phyloP scores from a whole-genome alignment of 768 basidiomycete species.

The Auricularia heimuer region DNA sequence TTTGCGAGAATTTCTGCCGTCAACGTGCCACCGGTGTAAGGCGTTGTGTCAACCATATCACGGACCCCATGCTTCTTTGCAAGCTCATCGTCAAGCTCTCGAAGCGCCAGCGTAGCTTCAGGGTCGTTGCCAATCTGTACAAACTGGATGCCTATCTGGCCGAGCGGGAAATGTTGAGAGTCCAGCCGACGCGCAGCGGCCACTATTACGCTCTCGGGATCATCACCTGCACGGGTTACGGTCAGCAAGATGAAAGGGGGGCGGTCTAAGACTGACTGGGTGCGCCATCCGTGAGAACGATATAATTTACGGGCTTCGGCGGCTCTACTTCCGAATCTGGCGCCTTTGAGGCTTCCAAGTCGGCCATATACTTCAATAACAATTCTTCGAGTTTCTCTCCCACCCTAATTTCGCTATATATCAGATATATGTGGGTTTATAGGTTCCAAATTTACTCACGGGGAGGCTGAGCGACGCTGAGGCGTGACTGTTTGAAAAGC shows the following conservation, averaged over 20 bases:
- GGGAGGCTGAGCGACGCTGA: constrained; percentile 28
- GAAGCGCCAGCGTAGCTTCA: constrained; percentile 29
- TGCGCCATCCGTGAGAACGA: constrained; percentile 56
- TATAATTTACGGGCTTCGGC: constrained; percentile 48
- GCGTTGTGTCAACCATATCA: constrained; percentile 68
- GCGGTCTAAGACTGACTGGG: constrained; percentile 33
- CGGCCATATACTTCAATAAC: constrained; percentile 28
- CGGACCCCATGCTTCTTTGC: constrained; percentile 24
- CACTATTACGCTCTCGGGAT: constrained; percentile 39
- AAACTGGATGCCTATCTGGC: constrained; percentile 61
- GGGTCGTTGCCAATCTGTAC: constrained; percentile 53
- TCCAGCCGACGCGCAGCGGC: constrained; percentile 42
- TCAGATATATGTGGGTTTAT: background rate
- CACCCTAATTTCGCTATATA: constrained; percentile 16
- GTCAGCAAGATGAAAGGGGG: background rate
- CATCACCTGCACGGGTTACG: constrained; percentile 23
- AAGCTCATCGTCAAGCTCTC: constrained; percentile 37
- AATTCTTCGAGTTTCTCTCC: constrained; percentile 31
- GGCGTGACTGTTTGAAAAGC: constrained; percentile 39
- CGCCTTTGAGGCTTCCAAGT: constrained; percentile 24
- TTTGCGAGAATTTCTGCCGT: constrained; percentile 45
- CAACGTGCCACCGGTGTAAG: constrained; percentile 33
- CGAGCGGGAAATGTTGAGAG: constrained; percentile 36
- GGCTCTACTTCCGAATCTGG: constrained; percentile 14
- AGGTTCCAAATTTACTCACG: constrained; percentile 10